phyloP scores from a whole-genome alignment of 352 stramenopile species.

The Phytopythium kandeliae region DNA sequence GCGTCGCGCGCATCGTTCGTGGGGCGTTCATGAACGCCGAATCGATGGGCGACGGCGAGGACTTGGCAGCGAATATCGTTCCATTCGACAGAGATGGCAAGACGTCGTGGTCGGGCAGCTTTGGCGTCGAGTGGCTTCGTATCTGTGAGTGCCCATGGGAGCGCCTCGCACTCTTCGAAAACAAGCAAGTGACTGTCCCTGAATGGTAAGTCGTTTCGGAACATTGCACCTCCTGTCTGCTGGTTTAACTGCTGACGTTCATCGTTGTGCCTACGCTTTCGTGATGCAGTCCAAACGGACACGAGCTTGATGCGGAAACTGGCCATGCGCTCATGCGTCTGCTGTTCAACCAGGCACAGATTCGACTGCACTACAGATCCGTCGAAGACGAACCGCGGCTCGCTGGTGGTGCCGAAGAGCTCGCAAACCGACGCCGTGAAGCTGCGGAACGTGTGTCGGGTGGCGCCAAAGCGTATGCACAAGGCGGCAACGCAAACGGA shows the following conservation, averaged over 20 bases:
- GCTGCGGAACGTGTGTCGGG: constrained; percentile 68
- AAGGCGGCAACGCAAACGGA: background rate
- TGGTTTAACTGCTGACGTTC: constrained; percentile 3
- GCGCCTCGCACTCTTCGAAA: constrained; percentile 63
- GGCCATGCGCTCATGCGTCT: constrained; percentile 70
- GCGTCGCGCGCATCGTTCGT: constrained; percentile 40
- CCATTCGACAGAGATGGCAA: constrained; percentile 56
- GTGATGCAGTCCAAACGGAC: constrained; percentile 46
- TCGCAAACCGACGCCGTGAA: constrained; percentile 60
- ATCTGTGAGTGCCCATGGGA: constrained; percentile 86
- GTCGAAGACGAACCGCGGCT: constrained; percentile 81
- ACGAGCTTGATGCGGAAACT: constrained; percentile 57
- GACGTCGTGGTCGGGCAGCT: constrained; percentile 46
- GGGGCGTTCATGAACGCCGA: constrained; percentile 26
- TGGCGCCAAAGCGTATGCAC: constrained; percentile 9
- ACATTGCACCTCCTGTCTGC: background rate
- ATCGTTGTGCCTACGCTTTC: constrained; percentile 6
- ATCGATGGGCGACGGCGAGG: constrained; percentile 28
- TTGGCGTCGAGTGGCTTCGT: constrained; percentile 80
- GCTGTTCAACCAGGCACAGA: constrained; percentile 78
- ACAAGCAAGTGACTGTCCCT: constrained; percentile 50
- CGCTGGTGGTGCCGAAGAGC: constrained; percentile 60
- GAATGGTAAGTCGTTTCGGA: constrained; percentile 40
- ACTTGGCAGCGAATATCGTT: constrained; percentile 37
- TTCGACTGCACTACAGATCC: constrained; percentile 76